These are phyloP conservation scores for Amanita fuliginea DNA, from an alignment of 768 basidiomycete genomes.

Conservation along the genomic window DNA sequence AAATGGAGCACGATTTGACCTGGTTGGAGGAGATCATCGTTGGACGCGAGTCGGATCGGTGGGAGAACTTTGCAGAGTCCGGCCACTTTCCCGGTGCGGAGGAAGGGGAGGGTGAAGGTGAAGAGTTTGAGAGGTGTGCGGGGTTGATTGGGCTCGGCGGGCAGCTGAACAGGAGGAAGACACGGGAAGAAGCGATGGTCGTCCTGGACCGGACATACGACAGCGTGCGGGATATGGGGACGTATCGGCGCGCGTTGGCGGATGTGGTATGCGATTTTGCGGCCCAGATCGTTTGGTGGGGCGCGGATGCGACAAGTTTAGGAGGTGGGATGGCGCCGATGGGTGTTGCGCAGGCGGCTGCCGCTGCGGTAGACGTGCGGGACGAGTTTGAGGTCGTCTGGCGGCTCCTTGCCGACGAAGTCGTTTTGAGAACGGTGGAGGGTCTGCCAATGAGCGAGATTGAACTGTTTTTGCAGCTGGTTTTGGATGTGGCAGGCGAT, in stretches of 20 bases:
- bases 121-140: background rate
- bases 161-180: background rate
- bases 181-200: conserved; percentile 41
- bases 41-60: conserved; percentile 1
- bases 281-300: conserved; percentile 14
- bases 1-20: background rate
- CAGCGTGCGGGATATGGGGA: conserved; percentile 56
- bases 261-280: conserved; percentile 41
- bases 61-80: background rate
- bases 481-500: background rate
- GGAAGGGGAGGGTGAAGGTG: background rate
- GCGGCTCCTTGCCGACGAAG: conserved; percentile 59
- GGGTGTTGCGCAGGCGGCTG: conserved; percentile 17
- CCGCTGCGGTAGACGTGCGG: conserved; percentile 16
- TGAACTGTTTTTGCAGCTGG: conserved; percentile 3
- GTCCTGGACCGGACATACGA: conserved; percentile 50
- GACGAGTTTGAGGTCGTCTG: conserved; percentile 36
- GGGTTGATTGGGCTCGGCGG: conserved; percentile 3
- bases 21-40: background rate
- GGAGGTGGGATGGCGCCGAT: background rate
- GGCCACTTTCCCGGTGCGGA: background rate
- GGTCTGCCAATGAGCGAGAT: conserved; percentile 8
- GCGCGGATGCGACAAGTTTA: background rate
- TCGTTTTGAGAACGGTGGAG: conserved; percentile 45
- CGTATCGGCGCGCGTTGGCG: conserved; percentile 44